A percentile compares a stretch with the other conserved stretches of the same genome.
Evolutionary conservation across 2,329 filamentous ascomycete species (phyloP).

Genomic region (Fusarium buxicola): DNA sequence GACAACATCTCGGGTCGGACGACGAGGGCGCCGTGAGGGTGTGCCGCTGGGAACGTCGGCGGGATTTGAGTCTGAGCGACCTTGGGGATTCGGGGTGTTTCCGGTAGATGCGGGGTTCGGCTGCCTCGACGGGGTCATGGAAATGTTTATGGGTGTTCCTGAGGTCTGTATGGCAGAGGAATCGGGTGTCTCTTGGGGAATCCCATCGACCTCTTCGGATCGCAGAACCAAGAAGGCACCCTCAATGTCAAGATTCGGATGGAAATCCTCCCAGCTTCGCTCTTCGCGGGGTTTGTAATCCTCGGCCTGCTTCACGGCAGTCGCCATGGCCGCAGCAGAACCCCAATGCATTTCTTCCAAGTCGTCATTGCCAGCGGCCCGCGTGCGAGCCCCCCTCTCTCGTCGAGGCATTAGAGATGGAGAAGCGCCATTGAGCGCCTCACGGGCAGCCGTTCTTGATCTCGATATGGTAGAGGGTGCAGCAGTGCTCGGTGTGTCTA

Average conservation of each 20-base stretch:
- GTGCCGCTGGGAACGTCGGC: constrained; percentile 49
- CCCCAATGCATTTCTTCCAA: constrained; percentile 78
- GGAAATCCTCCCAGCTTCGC: constrained; percentile 97
- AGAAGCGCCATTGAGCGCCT: constrained; percentile 53
- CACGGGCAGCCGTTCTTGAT: constrained; percentile 62
- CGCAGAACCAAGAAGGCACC: constrained; percentile 80
- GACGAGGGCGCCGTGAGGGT: constrained; percentile 53
- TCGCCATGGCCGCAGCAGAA: constrained; percentile 89
- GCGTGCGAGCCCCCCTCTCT: constrained; percentile 67
- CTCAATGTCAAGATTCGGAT: constrained; percentile 93
- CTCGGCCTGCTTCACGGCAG: constrained; percentile 89
- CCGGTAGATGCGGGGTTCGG: constrained; percentile 57
- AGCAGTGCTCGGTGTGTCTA: constrained; percentile 64
- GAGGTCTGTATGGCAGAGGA: constrained; percentile 50
- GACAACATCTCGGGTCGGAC: constrained; percentile 63
- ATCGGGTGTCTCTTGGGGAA: constrained; percentile 56
- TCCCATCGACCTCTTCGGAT: constrained; percentile 87
- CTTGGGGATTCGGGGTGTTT: constrained; percentile 56
- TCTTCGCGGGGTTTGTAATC: constrained; percentile 98
- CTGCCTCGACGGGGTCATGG: constrained; percentile 60
- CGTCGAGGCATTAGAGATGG: constrained; percentile 63
- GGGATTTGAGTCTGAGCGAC: constrained; percentile 47
- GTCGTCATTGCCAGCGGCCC: constrained; percentile 63
- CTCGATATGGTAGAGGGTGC: constrained; percentile 61
- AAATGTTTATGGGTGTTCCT: constrained; percentile 52